phyloP scores from a whole-genome alignment of 2,329 filamentous ascomycete genomes.

The Apiospora saccharicola region DNA sequence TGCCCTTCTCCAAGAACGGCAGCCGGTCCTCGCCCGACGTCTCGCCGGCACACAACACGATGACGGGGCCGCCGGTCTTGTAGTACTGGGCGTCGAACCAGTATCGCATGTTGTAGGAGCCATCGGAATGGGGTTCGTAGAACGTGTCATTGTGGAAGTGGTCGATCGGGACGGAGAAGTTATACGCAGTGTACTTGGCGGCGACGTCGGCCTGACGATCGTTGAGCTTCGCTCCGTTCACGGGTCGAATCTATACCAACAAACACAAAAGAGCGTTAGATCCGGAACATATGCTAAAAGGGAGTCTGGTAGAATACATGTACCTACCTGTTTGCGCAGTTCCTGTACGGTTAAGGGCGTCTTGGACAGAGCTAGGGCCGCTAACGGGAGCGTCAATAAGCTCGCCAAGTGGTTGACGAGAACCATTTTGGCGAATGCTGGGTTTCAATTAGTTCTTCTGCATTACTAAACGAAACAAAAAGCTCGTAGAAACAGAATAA shows the following conservation, averaged over 20 bases:
- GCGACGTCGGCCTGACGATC: constrained; percentile 31
- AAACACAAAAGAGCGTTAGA: background rate
- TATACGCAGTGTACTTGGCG: constrained; percentile 47
- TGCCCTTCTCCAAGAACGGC: constrained; percentile 78
- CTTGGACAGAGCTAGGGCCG: constrained; percentile 17
- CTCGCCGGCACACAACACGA: constrained; percentile 79
- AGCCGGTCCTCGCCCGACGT: constrained; percentile 68
- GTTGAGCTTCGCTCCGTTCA: constrained; percentile 21
- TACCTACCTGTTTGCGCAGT: constrained; percentile 24
- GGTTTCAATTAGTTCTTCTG: background rate
- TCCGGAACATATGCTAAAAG: background rate
- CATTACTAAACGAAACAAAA: no score
- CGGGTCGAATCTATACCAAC: constrained; percentile 1
- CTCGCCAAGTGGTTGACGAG: constrained; percentile 20
- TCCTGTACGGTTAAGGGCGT: constrained; percentile 23
- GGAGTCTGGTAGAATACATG: background rate
- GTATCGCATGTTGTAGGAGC: constrained; percentile 75
- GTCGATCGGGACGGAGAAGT: constrained; percentile 67
- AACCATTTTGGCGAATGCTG: constrained; percentile 13
- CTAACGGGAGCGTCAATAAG: constrained; percentile 24
- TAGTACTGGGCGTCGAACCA: constrained; percentile 85
- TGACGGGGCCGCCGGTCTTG: constrained; percentile 78
- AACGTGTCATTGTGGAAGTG: constrained; percentile 82
- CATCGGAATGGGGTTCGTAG: constrained; percentile 79
- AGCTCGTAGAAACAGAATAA: no score